phyloP scores from a whole-genome alignment of 805 yeast species.

The Schizosaccharomyces lindneri region DNA sequence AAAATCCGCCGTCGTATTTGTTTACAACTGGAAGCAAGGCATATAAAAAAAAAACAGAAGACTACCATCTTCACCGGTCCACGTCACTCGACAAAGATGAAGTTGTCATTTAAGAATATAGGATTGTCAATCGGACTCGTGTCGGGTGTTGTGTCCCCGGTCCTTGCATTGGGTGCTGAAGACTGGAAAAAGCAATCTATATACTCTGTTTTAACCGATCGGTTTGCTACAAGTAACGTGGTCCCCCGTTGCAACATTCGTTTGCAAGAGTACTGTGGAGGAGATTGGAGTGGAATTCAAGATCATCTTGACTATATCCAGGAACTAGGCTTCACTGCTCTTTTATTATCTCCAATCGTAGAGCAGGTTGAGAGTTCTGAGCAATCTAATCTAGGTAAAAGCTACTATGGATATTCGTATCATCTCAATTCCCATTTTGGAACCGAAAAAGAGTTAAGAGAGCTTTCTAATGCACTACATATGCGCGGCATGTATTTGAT shows the following conservation, averaged over 20 bases:
- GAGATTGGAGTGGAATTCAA: slow-evolving; percentile 3
- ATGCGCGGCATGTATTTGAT: slow-evolving; percentile 4
- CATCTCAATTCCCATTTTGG: slow-evolving; percentile 1
- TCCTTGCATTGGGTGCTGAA: background rate
- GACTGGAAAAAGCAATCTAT: slow-evolving; percentile 2
- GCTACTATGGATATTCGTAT: slow-evolving; percentile 2
- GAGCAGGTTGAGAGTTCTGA: slow-evolving; percentile 1
- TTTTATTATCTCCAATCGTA: slow-evolving; percentile 4
- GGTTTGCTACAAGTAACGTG: slow-evolving; percentile 2
- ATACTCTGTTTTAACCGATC: slow-evolving; percentile 4
- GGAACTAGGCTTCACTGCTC: slow-evolving; percentile 4
- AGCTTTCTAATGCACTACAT: slow-evolving; percentile 2
- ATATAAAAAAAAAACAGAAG: background rate
- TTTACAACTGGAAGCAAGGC: background rate
- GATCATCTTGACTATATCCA: slow-evolving; percentile 4
- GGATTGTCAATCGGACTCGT: background rate
- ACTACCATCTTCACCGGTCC: background rate
- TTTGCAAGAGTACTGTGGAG: slow-evolving; percentile 3
- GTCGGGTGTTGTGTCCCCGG: background rate
- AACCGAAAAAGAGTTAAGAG: background rate
- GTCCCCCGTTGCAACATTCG: background rate
- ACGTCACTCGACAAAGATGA: background rate
- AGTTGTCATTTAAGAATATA: background rate
- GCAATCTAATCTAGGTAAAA: background rate
- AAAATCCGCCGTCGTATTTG: background rate